Evolutionary conservation across 2,329 filamentous ascomycete genomes (phyloP).

Genomic region (Elsinoe arachidis): DNA sequence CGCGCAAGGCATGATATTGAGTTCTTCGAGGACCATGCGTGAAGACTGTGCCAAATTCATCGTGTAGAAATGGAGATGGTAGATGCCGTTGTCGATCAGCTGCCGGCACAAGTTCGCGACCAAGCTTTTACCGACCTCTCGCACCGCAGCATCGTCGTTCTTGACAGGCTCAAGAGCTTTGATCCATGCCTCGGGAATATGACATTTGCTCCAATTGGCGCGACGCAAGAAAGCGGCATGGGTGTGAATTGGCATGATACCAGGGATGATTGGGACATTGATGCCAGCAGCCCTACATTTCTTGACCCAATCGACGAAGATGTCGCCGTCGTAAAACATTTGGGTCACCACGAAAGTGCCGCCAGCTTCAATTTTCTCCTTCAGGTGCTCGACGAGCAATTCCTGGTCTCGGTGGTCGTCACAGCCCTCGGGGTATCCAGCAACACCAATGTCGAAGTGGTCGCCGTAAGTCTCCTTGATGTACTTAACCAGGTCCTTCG

Average conservation of each 20-base stretch:
- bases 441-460: constrained; percentile 96
- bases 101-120: constrained; percentile 85
- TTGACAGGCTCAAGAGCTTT: constrained; percentile 82
- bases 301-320: constrained; percentile 83
- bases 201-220: constrained; percentile 83
- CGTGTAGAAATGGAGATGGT: constrained; percentile 89
- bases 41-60: constrained; percentile 98
- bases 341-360: constrained; percentile 93
- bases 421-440: constrained; percentile 90
- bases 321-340: constrained; percentile 98
- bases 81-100: constrained; percentile 74
- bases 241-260: constrained; percentile 90
- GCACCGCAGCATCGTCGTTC: constrained; percentile 88
- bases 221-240: constrained; percentile 87
- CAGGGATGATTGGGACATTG: constrained; percentile 70
- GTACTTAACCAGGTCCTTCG: constrained; percentile 79
- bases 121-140: constrained; percentile 78
- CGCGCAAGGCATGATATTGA: constrained; percentile 69
- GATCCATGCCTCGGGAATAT: constrained; percentile 72
- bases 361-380: constrained; percentile 93
- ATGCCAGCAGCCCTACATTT: constrained; percentile 83
- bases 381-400: constrained; percentile 77
- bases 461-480: constrained; percentile 71
- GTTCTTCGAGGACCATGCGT: constrained; percentile 84
- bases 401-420: constrained; percentile 89